These are phyloP conservation scores for Stenogyne calaminthoides DNA, from an alignment of 305 asterid genomes.

Conservation along the genomic window DNA sequence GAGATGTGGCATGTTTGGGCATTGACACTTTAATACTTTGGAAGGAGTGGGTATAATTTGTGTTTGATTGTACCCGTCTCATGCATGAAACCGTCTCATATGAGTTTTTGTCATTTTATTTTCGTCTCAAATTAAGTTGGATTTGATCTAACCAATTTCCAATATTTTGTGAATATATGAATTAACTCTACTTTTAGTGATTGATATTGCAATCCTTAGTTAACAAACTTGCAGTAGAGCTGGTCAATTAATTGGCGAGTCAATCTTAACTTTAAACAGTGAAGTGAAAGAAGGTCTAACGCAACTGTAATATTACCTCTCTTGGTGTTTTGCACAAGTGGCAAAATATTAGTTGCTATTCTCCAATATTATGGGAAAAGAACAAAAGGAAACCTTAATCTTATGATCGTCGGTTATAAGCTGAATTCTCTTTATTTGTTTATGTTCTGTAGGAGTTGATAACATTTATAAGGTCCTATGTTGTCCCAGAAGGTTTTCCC, in stretches of 20 bases:
- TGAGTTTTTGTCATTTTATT: too few species aligned
- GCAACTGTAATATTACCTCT: not conserved
- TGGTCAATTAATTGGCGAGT: not conserved
- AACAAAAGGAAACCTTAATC: conserved; percentile 12
- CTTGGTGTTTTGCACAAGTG: not conserved
- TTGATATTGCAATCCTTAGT: conserved; percentile 10
- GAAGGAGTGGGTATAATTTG: too few species aligned
- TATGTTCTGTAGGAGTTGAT: conserved; percentile 62
- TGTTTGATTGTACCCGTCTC: too few species aligned
- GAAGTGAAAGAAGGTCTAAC: not conserved
- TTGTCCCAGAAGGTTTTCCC: conserved; percentile 97
- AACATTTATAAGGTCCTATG: conserved; percentile 84
- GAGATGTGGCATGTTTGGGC: too few species aligned
- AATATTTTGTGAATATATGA: not conserved
- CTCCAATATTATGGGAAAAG: not conserved
- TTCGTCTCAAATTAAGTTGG: not conserved
- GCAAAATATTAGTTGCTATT: not conserved
- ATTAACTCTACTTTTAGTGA: conserved; percentile 1
- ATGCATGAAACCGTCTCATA: too few species aligned
- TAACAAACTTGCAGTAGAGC: conserved; percentile 15
- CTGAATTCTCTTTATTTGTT: conserved; percentile 20
- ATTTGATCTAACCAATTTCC: not conserved
- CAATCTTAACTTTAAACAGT: not conserved
- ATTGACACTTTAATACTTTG: too few species aligned
- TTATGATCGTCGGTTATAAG: not conserved